A percentile compares a stretch with the other conserved stretches of the same genome.
Conservation (phyloP, 495 filamentous ascomycete genomes). For the Trichoderma reesei region DNA sequence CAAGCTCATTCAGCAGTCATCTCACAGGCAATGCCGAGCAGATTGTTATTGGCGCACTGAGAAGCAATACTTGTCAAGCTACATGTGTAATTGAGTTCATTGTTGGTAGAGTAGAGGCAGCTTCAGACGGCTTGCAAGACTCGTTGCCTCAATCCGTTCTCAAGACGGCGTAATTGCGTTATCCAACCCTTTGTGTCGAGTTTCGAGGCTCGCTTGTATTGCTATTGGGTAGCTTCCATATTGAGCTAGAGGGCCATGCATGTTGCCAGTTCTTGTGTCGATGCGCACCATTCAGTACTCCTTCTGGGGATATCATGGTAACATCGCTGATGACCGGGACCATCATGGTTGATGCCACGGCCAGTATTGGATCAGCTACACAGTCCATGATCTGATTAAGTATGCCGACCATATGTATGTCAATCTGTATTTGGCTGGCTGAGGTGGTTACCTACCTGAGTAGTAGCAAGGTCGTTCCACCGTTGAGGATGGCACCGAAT, state of each 20-base stretch:
- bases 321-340: neutral
- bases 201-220: neutral
- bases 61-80: no score
- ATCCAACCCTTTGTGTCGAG: neutral
- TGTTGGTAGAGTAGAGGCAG: no score
- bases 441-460: no score
- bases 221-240: neutral
- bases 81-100: no score
- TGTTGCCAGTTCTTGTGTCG: neutral
- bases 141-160: no score
- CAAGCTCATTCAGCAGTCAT: neutral
- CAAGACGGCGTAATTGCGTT: neutral
- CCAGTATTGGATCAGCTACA: neutral
- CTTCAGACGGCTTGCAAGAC: no score
- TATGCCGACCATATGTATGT: neutral
- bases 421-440: no score
- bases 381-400: neutral
- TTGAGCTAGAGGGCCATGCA: neutral
- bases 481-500: neutral
- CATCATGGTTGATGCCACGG: neutral
- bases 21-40: no score
- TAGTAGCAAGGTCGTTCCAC: neutral
- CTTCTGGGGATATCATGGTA: neutral
- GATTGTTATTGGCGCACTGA: no score
- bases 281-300: neutral